phyloP scores from a whole-genome alignment of 2,329 filamentous ascomycete genomes.

The Amauroascus verrucosus region DNA sequence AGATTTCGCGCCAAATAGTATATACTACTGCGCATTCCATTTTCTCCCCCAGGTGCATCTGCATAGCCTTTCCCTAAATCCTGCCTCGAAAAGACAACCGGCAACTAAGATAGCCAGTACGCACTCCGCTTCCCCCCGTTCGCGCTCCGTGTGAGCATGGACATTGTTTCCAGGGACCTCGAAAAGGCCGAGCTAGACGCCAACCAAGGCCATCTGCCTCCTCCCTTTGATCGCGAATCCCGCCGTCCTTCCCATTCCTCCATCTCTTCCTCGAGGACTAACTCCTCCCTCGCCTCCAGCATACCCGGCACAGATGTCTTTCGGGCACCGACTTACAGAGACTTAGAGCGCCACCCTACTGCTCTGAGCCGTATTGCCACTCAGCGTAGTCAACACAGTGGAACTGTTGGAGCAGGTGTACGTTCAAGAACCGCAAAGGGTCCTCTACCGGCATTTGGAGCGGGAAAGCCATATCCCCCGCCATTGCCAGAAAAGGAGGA shows the following conservation, averaged over 20 bases:
- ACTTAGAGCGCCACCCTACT: slow-evolving; percentile 31
- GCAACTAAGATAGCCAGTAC: no score
- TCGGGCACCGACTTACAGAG: slow-evolving; percentile 25
- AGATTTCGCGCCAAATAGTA: neutral
- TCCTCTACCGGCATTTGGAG: slow-evolving; percentile 39
- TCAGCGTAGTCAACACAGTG: slow-evolving; percentile 33
- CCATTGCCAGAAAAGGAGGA: slow-evolving; percentile 47
- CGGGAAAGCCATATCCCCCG: slow-evolving; percentile 48
- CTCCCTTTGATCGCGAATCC: slow-evolving; percentile 12
- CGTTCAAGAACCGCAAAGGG: slow-evolving; percentile 24
- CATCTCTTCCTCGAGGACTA: slow-evolving; percentile 19
- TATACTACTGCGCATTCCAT: neutral
- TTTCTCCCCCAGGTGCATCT: neutral
- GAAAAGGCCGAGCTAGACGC: slow-evolving; percentile 30
- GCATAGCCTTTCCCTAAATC: neutral
- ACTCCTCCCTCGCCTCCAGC: slow-evolving; percentile 17
- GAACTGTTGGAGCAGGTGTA: slow-evolving; percentile 32
- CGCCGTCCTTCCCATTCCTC: slow-evolving; percentile 13
- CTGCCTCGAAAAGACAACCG: no score
- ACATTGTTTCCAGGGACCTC: slow-evolving; percentile 28
- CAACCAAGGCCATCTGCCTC: slow-evolving; percentile 16
- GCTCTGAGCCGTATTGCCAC: slow-evolving; percentile 34
- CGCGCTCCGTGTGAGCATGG: slow-evolving; percentile 23
- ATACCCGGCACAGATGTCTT: slow-evolving; percentile 18
- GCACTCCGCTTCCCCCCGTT: neutral